Conservation (phyloP, 2,329 filamentous ascomycete species). For the Fusarium sarcochroum region DNA sequence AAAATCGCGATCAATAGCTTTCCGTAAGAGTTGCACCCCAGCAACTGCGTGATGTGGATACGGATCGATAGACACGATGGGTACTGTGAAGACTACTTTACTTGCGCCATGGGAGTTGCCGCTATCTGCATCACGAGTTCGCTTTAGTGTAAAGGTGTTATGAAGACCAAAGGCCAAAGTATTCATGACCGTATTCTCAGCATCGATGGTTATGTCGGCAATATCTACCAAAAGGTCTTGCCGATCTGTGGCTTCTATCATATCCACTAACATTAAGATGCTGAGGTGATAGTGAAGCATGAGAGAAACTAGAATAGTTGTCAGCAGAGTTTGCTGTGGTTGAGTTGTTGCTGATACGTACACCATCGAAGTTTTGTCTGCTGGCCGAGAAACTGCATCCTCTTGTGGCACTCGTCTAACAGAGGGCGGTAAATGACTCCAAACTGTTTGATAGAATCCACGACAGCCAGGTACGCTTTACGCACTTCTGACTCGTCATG, state of each 20-base stretch:
- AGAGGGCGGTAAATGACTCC: constrained; percentile 47
- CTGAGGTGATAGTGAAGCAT: constrained; percentile 54
- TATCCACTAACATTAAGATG: constrained; percentile 51
- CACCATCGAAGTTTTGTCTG: constrained; percentile 53
- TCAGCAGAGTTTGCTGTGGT: background rate
- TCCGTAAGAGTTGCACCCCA: constrained; percentile 49
- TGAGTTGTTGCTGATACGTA: constrained; percentile 19
- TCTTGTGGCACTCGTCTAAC: constrained; percentile 50
- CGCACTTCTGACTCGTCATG: constrained; percentile 51
- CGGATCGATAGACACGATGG: constrained; percentile 52
- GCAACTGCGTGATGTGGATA: constrained; percentile 53
- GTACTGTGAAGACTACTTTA: constrained; percentile 38
- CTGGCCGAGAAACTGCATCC: constrained; percentile 52
- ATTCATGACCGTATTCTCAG: constrained; percentile 52
- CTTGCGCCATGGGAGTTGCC: background rate
- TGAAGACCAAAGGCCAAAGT: constrained; percentile 51
- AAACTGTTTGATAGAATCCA: constrained; percentile 49
- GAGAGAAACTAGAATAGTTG: constrained; percentile 43
- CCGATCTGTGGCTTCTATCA: constrained; percentile 50
- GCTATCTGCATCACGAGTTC: background rate
- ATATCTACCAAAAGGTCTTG: constrained; percentile 47
- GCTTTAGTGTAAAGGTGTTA: constrained; percentile 43
- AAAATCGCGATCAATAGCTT: constrained; percentile 51
- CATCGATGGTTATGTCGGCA: constrained; percentile 44
- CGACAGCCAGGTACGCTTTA: constrained; percentile 45